Base-by-base conservation (phyloP, 1,284 basidiomycete genomes). In the Mycena citricolor region DNA sequence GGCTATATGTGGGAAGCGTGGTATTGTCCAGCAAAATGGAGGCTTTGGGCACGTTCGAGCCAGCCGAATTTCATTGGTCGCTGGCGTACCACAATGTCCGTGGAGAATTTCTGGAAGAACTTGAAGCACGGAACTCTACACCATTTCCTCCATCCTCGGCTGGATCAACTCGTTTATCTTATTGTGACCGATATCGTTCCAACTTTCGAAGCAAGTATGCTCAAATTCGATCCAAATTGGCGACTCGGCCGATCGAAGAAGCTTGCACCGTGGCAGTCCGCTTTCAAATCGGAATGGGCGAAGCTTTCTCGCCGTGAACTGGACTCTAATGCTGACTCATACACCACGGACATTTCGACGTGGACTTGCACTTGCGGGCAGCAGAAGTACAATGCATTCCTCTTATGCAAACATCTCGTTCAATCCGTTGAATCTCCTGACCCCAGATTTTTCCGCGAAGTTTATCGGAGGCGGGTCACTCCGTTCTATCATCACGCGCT, bases 1-100 rank as follows among this genome's bases (percentile, higher is more conserved):
- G 65, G 47, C 1, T 67, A 68, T 30, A 49, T 65, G 54, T 68
- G 65, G 66, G 52, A 54, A 28, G 56, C 34, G 4, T 68, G 65
- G 65, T 67, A 67, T 47, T 40, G 44, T 24, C 59, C 55, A 7
- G 48, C 48, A 11, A 57, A 54, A 45, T 68, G 60, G 63, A 44
- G 38, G 19, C 57, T 67, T 1, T 67, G 65, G 64, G 61, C 63
- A n/a, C 52, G 57, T 5, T 64, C 63, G 13, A 47, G 56, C 8
- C 56, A 55, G 8, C 41, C 44, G 0, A 51, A 44, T 23, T 32
- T 39, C 16, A 24, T 66, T 2, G 58, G 61, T 3, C 47, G 51
- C 5, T 48, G 61, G 8, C 45, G 57, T 2, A 68, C 63, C 0
- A 69, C 61, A 2, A 68, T 68, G 64, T 56, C 46, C 21, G 59